Conservation (phyloP, 208 protist genomes). For the Trypanosoma melophagium region DNA sequence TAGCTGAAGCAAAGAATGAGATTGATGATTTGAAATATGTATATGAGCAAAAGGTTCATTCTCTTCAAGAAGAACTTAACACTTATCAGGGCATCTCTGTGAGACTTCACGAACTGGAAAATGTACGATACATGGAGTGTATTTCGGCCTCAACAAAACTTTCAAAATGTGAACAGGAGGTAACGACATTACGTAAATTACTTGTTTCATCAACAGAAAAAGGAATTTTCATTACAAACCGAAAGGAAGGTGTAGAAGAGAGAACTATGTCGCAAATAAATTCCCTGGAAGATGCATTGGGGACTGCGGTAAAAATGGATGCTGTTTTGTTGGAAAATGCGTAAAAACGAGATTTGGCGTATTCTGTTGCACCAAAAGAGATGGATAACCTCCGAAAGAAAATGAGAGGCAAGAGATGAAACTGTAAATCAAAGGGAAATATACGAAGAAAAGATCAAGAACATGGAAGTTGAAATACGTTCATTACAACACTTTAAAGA, state of each 20-base stretch:
- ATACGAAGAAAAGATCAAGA: slow-evolving; percentile 13
- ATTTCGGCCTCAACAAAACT: background rate
- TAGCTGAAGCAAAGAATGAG: slow-evolving; percentile 11
- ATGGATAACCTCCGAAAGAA: slow-evolving; percentile 15
- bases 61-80: slow-evolving; percentile 16
- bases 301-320: slow-evolving; percentile 10
- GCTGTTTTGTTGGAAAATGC: slow-evolving; percentile 19
- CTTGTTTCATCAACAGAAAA: slow-evolving; percentile 10
- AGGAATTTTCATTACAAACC: background rate
- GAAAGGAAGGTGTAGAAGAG: slow-evolving; percentile 4
- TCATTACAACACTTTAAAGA: slow-evolving; percentile 6
- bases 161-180: slow-evolving; percentile 5
- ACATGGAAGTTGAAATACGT: slow-evolving; percentile 12
- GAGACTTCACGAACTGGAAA: slow-evolving; percentile 5
- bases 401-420: slow-evolving; percentile 1
- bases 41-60: slow-evolving; percentile 15
- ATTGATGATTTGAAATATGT: slow-evolving; percentile 22
- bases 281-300: slow-evolving; percentile 19
- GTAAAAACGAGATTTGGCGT: slow-evolving; percentile 11
- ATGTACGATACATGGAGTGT: background rate
- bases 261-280: background rate
- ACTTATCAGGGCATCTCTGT: background rate
- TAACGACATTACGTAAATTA: slow-evolving; percentile 1
- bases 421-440: background rate
- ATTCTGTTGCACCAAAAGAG: slow-evolving; percentile 11